These are phyloP conservation scores for Carnegiea gigantea DNA, from an alignment of 179 eudicot genomes.

Conservation along the genomic window DNA sequence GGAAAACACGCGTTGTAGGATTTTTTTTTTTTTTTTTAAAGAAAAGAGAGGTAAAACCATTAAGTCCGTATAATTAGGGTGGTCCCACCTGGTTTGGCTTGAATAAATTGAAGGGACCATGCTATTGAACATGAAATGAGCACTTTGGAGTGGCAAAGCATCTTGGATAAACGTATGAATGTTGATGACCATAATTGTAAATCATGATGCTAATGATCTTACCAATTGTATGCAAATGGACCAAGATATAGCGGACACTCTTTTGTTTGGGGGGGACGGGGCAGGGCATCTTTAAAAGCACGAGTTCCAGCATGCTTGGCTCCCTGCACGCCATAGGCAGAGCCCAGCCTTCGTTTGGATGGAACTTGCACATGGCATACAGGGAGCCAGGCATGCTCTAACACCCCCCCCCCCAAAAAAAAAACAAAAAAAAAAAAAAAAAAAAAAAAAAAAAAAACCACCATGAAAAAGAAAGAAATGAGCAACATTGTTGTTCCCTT, in stretches of 20 bases:
- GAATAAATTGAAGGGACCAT: background rate
- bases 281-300: too few relatives aligned
- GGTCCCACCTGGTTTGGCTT: background rate
- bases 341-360: conserved; percentile 30
- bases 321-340: conserved; percentile 71
- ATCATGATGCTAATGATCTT: background rate
- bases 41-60: too few relatives aligned
- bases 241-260: background rate
- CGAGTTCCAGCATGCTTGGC: conserved; percentile 51
- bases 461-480: too few relatives aligned
- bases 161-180: background rate
- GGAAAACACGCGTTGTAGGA: too few relatives aligned
- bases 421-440: too few relatives aligned
- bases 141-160: background rate
- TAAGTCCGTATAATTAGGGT: background rate
- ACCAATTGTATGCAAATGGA: background rate
- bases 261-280: background rate
- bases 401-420: background rate
- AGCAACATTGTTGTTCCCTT: too few relatives aligned
- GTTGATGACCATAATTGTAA: background rate
- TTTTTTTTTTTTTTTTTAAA: too few relatives aligned
- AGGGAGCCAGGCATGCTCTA: conserved; percentile 55
- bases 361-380: conserved; percentile 56
- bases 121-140: background rate
- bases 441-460: too few relatives aligned